These are phyloP conservation scores for Paraurostyla sp. DNA, from an alignment of 73 alveolate species.

Conservation along the genomic window DNA sequence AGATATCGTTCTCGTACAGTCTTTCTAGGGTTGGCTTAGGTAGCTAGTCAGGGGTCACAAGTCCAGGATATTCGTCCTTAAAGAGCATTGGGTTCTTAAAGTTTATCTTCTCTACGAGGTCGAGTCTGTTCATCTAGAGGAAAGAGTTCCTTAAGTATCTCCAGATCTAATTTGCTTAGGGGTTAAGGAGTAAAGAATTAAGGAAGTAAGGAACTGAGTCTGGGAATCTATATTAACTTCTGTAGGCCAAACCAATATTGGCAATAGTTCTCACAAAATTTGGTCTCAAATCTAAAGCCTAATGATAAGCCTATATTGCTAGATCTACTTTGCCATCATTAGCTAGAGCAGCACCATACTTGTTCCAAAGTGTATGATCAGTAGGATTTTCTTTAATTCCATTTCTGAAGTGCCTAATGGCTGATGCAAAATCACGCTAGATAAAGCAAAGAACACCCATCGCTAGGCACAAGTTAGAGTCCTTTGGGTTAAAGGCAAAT, in stretches of 20 bases:
- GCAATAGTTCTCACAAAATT: conserved; percentile 93
- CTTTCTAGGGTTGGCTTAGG: conserved; percentile 72
- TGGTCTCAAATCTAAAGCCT: conserved; percentile 92
- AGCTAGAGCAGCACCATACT: conserved; percentile 95
- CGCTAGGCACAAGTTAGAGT: conserved; percentile 56
- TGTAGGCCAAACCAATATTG: conserved; percentile 89
- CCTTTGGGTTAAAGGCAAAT: conserved; percentile 72
- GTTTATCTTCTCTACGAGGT: conserved; percentile 64
- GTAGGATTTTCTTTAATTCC: conserved; percentile 85
- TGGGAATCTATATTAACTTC: conserved; percentile 69
- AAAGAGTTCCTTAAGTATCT: conserved; percentile 80
- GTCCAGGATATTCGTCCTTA: conserved; percentile 72
- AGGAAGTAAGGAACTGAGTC: conserved; percentile 85
- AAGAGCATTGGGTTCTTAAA: conserved; percentile 55
- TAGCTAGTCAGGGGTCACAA: conserved; percentile 70
- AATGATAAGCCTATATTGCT: conserved; percentile 83
- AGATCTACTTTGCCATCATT: conserved; percentile 74
- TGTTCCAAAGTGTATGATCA: conserved; percentile 92
- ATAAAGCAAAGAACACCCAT: conserved; percentile 81
- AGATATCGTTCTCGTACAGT: conserved; percentile 38
- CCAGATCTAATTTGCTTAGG: conserved; percentile 91
- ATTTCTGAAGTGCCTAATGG: conserved; percentile 75
- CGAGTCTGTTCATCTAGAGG: conserved; percentile 68
- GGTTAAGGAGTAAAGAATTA: conserved; percentile 87
- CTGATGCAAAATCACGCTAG: conserved; percentile 74